Evolutionary conservation across 805 yeast species (phyloP), one percentile per base, ranked within the genome.

Genomic region (Yarrowia osloensis): DNA sequence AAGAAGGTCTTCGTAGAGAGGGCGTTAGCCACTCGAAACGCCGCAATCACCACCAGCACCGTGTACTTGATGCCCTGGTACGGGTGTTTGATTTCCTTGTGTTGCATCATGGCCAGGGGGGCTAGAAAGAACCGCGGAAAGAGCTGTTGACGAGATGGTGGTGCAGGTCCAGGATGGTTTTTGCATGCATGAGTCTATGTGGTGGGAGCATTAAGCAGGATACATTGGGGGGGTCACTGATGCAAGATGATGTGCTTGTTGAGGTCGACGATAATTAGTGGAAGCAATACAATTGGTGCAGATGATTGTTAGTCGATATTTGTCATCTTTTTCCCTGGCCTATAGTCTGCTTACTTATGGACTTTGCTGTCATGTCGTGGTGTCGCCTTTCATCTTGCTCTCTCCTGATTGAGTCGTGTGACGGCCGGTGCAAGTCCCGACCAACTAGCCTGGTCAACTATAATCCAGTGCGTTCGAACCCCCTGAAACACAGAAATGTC

Each of bases 1-100:
- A 95, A 95, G 74, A 86, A 95, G 0, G 98, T 91, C 67, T 74
- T 74, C 5, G 85, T 84, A 1, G 86, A 75, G 26, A 89, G 73
- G 0, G 96, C 85, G 76, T 92, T 91, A 72, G 84, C 35, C 11
- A 88, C 69, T 44, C 97, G 66, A 8, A 44, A 46, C 33, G 54
- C 54, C 24, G 66, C 54, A 31, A 61, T 44, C 24, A 44, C 40
- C 37, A 26, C 52, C 54, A 61, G 54, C 44, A 61, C 66, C 29
- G 66, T 61, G 54, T 61, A 61, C 44, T 61, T 61, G 40, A 61
- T 29, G 24, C 66, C 66, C 66, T 61, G 66, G 33, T 61, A 46
- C 54, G 66, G 66, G 52, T 61, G 66, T 24, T 61, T 61, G 33
- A 35, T 19, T 50, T 61, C 66, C 44, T 57, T 57, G 26, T 26